Evolutionary conservation across 306 rosid genomes (phyloP).

Genomic region (Rosa chinensis): DNA sequence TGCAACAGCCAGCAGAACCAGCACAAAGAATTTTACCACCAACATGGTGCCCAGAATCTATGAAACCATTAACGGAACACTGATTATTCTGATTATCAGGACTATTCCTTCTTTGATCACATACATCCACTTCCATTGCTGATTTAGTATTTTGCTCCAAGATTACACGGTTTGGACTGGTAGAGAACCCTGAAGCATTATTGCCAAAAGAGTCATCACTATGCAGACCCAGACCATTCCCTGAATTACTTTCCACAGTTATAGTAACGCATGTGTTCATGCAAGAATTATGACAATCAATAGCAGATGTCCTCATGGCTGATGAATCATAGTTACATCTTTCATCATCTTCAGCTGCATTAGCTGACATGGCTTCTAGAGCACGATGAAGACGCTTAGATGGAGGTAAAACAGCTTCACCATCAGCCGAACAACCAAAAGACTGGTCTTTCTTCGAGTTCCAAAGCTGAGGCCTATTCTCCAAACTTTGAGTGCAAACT

Average conservation of each 20-base stretch:
- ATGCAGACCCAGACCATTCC: conserved; percentile 26
- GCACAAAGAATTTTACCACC: conserved; percentile 36
- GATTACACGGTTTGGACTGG: conserved; percentile 34
- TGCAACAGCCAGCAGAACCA: conserved; percentile 29
- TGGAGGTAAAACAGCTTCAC: conserved; percentile 92
- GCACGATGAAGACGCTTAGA: conserved; percentile 97
- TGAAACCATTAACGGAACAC: conserved; percentile 27
- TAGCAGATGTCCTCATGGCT: conserved; percentile 33
- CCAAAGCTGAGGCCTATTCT: conserved; percentile 45
- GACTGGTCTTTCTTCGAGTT: conserved; percentile 63
- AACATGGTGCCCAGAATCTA: conserved; percentile 29
- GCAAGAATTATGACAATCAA: conserved; percentile 32
- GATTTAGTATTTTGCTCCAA: conserved; percentile 33
- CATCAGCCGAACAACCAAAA: conserved; percentile 60
- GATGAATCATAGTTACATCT: conserved; percentile 40
- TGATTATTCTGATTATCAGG: conserved; percentile 32
- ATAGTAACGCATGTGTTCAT: conserved; percentile 31
- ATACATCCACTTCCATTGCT: conserved; percentile 31
- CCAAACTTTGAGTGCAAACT: conserved; percentile 36
- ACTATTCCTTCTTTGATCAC: conserved; percentile 33
- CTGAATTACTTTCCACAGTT: conserved; percentile 34
- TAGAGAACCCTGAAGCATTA: conserved; percentile 36
- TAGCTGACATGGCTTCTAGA: conserved; percentile 97
- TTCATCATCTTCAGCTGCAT: conserved; percentile 77
- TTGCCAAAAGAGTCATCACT: conserved; percentile 31